A percentile compares a stretch with the other conserved stretches of the same genome.
Evolutionary conservation across 2,329 filamentous ascomycete species (phyloP).

Genomic region (Sarocladiaceae sp.): DNA sequence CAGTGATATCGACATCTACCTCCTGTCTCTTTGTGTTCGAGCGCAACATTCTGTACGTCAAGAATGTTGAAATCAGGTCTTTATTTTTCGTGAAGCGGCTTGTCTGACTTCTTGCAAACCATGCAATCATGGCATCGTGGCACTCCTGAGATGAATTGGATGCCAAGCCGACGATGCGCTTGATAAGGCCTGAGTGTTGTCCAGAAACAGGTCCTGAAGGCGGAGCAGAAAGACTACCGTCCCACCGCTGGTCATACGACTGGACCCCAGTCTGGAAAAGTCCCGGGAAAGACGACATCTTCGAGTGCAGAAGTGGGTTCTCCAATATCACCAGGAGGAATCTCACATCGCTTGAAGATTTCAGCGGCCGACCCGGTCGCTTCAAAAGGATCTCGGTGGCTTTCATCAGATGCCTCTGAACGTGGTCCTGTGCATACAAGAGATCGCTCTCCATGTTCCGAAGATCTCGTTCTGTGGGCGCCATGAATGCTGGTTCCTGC

Average conservation of each 20-base stretch:
- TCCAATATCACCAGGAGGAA: conserved; percentile 75
- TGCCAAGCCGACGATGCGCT: conserved; percentile 75
- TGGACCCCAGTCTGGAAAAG: conserved; percentile 27
- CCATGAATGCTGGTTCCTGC: conserved; percentile 22
- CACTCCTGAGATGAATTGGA: conserved; percentile 72
- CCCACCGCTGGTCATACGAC: conserved; percentile 15
- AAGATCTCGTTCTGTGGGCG: conserved; percentile 30
- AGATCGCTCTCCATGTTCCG: conserved; percentile 42
- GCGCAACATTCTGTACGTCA: conserved; percentile 74
- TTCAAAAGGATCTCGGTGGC: conserved; percentile 76
- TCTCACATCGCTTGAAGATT: conserved; percentile 64
- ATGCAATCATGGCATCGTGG: conserved; percentile 71
- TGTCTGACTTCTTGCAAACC: conserved; percentile 70
- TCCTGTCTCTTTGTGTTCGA: conserved; percentile 64
- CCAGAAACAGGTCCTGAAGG: conserved; percentile 47
- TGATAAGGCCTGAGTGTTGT: conserved; percentile 78
- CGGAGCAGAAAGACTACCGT: conserved; percentile 13
- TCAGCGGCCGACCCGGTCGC: conserved; percentile 67
- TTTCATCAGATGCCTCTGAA: conserved; percentile 69
- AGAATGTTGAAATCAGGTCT: conserved; percentile 71
- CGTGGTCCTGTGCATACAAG: conserved; percentile 60
- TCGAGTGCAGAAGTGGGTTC: conserved; percentile 68
- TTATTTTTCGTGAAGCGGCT: conserved; percentile 67
- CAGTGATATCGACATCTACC: conserved; percentile 58
- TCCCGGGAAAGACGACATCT: conserved; percentile 35